These are phyloP conservation scores for Arabidopsis lyrata DNA, from an alignment of 441 rosid species.

Conservation along the genomic window DNA sequence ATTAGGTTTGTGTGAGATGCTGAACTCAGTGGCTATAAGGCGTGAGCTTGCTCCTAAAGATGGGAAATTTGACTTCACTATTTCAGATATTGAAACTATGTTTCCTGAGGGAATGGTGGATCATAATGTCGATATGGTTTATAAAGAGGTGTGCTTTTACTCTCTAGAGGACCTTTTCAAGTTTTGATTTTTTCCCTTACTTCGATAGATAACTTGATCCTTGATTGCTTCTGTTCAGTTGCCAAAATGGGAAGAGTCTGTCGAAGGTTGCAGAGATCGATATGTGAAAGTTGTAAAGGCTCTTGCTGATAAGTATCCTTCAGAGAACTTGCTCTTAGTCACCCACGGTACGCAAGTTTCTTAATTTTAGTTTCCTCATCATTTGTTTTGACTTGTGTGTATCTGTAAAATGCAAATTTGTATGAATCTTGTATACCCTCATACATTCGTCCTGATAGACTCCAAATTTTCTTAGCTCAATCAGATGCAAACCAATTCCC, in stretches of 20 bases:
- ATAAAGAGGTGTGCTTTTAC: conserved; percentile 68
- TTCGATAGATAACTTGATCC: conserved; percentile 16
- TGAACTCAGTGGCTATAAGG: conserved; percentile 62
- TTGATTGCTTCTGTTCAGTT: conserved; percentile 51
- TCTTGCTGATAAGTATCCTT: conserved; percentile 83
- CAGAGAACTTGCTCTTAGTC: conserved; percentile 86
- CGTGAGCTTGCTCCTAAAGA: conserved; percentile 65
- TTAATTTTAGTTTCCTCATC: neutral
- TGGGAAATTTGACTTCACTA: conserved; percentile 64
- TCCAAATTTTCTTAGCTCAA: neutral
- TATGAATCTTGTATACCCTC: conserved; percentile 4
- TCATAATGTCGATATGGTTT: conserved; percentile 54
- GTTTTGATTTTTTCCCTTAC: neutral
- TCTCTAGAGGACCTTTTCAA: neutral
- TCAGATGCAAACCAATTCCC: neutral
- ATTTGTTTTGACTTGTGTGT: neutral
- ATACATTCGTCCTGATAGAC: neutral
- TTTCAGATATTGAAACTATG: conserved; percentile 70
- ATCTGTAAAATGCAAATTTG: neutral
- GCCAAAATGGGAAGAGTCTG: conserved; percentile 84
- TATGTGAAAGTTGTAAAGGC: conserved; percentile 64
- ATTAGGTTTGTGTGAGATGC: conserved; percentile 84
- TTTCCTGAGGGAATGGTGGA: conserved; percentile 81
- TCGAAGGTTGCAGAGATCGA: conserved; percentile 59
- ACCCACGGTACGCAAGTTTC: conserved; percentile 72